Base-by-base conservation (phyloP, 179 eudicot species). In the Beta corolliflora region DNA sequence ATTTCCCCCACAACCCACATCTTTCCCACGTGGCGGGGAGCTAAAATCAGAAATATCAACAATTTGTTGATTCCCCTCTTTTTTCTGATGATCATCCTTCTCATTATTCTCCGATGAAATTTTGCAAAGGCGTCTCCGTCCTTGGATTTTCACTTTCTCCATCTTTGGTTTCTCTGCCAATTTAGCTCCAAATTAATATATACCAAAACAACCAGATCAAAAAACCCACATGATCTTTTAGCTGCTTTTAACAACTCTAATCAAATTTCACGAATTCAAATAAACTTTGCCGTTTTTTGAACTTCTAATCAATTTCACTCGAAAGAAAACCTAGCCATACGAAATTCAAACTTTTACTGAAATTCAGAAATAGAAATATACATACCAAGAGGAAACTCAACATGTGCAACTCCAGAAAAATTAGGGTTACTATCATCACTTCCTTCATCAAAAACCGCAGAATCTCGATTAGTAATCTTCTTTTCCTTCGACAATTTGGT, bases 61-160 rank as follows among this genome's bases (percentile, higher is more conserved):
- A 76, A 83, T 64, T 45, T 79, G 78, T 7, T 72, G 71, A 45
- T 44, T 71, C 48, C 86, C 91, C 61, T 81, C 88, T 54, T 68
- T 85, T 2, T 50, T 18, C 19, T 79, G 76, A 9, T 66, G 44
- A 50, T 60, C 72, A 48, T 81, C 75, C 66, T 74, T 45, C 58
- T 86, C 92, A 69, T 83, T 79, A 68, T 53, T 50, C 46, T 66
- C 88, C 48, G 83, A 61, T 21, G 88, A 85, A 64, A 89, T 71
- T 83, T 92, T 94, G 87, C 97, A 97, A 25, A 97, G 98, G 29
- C 99, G 92, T 46, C 97, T 91, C 72, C 94, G 88, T 59, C 99
- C 99, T 86, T 88, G 71, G 41, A 97, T 85, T 84, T 90, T 94
- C 56, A 93, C 92, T 81, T 91, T 92, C 75, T 71, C 77, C 16